Conservation (phyloP, 164 flowering plant species). For the Cinnamomum micranthum region DNA sequence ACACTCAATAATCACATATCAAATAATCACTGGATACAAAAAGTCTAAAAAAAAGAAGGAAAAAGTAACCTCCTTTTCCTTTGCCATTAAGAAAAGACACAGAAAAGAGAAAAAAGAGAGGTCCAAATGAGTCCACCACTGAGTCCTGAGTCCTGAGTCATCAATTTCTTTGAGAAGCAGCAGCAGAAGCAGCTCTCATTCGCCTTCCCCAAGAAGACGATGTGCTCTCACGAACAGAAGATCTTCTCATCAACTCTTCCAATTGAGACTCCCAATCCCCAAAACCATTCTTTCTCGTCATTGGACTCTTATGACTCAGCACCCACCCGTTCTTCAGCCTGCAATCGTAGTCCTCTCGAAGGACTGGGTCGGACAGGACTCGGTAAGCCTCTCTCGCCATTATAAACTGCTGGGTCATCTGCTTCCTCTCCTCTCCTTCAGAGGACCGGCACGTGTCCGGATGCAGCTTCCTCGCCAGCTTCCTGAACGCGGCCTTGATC, state of each 20-base stretch:
- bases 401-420: constrained; percentile 6
- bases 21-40: no score
- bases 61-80: background rate
- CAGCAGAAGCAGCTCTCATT: background rate
- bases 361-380: constrained; percentile 13
- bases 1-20: no score
- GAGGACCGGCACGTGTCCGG: constrained; percentile 12
- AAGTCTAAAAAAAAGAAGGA: background rate
- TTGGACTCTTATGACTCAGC: background rate
- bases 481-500: constrained; percentile 16
- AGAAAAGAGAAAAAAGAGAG: background rate
- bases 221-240: background rate
- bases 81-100: background rate
- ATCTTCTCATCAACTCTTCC: constrained; percentile 5
- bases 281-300: background rate
- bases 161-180: background rate
- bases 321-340: background rate
- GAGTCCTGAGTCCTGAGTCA: background rate
- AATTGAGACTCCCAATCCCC: constrained; percentile 16
- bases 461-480: constrained; percentile 10
- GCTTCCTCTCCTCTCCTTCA: background rate
- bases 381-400: constrained; percentile 13
- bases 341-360: constrained; percentile 12
- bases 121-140: background rate
- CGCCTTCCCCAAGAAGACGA: constrained; percentile 8